Conservation (phyloP, 257 asterid genomes). For the Solanum sitiens region DNA sequence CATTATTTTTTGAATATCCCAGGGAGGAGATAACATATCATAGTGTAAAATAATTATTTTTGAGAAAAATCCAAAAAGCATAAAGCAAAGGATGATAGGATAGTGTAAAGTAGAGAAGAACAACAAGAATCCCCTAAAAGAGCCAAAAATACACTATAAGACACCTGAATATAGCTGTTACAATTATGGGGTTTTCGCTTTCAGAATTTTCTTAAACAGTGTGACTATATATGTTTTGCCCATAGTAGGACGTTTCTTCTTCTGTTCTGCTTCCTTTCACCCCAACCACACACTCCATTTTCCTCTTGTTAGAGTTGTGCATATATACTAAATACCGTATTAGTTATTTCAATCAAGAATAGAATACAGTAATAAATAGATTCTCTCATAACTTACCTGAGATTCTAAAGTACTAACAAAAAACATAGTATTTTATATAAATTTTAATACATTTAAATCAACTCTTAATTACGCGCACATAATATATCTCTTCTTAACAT, state of each 20-base stretch:
- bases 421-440: not conserved
- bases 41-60: not conserved
- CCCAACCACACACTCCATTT: not conserved
- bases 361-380: not conserved
- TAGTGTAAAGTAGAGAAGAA: not conserved
- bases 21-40: not conserved
- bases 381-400: not conserved
- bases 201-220: not conserved
- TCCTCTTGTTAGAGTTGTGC: not conserved
- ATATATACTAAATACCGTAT: too few species aligned
- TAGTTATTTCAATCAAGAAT: too few species aligned
- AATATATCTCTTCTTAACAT: not conserved
- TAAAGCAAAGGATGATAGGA: not conserved
- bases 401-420: not conserved
- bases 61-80: not conserved
- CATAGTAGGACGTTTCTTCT: slow-evolving; percentile 10
- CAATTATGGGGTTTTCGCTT: slow-evolving; percentile 4
- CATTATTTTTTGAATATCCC: not conserved
- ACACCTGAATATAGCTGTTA: slow-evolving; percentile 22
- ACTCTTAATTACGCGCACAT: not conserved
- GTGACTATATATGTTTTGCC: not conserved
- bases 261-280: slow-evolving; percentile 4
- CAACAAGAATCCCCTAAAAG: slow-evolving; percentile 22
- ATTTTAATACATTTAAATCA: not conserved
- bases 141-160: slow-evolving; percentile 4